phyloP scores from a whole-genome alignment of 176 grass and related monocot species.

The Cocos nucifera region DNA sequence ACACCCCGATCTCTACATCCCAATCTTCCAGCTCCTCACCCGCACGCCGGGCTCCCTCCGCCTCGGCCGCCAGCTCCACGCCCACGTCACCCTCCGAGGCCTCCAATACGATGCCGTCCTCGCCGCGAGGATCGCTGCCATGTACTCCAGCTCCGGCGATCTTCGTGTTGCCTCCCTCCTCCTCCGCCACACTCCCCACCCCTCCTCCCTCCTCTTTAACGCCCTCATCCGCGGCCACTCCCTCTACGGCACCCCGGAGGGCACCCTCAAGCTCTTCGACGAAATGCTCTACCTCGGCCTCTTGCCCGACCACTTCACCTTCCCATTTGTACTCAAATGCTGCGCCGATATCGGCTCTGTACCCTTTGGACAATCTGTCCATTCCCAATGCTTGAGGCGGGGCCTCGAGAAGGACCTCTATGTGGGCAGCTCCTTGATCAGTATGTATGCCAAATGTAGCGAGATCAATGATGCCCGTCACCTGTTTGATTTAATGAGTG shows the following conservation, averaged over 20 bases:
- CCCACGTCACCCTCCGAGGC: conserved; percentile 7
- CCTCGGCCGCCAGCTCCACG: conserved; percentile 7
- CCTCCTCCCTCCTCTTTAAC: conserved; percentile 13
- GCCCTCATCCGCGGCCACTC: conserved; percentile 17
- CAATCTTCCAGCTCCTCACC: conserved; percentile 2
- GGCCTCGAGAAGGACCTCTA: conserved; percentile 14
- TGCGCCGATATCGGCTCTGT: neutral
- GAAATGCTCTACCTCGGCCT: conserved; percentile 15
- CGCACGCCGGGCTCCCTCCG: neutral
- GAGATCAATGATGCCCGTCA: conserved; percentile 1
- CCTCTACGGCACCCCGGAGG: conserved; percentile 3
- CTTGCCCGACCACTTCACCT: conserved; percentile 18
- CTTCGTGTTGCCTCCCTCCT: conserved; percentile 10
- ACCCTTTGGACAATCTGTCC: neutral
- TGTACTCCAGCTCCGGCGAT: conserved; percentile 15
- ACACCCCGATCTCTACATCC: neutral
- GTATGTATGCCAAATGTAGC: conserved; percentile 16
- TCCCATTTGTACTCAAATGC: conserved; percentile 17
- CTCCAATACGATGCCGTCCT: neutral
- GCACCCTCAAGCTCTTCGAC: conserved; percentile 9
- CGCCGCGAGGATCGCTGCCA: conserved; percentile 7
- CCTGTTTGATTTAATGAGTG: conserved; percentile 9
- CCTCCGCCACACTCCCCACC: conserved; percentile 1
- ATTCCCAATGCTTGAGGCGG: conserved; percentile 1
- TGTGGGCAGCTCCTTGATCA: conserved; percentile 14